phyloP scores from a whole-genome alignment of 2,329 filamentous ascomycete genomes.

The Podosphaera leucotricha region DNA sequence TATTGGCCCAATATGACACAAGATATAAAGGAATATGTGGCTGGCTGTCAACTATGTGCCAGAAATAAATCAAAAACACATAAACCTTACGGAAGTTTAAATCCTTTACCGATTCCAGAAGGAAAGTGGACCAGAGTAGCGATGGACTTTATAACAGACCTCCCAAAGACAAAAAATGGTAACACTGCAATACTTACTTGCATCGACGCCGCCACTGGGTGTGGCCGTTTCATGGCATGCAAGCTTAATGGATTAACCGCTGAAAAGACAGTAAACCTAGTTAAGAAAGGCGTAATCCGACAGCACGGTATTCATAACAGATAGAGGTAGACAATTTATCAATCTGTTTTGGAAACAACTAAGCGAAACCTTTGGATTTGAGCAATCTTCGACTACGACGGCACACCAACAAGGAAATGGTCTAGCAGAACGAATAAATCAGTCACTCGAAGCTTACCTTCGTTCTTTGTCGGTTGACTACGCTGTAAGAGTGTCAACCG shows the following conservation, averaged over 20 bases:
- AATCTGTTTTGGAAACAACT: not conserved
- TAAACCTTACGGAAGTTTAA: not conserved
- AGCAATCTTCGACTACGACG: not conserved
- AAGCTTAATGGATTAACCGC: not conserved
- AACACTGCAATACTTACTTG: not conserved
- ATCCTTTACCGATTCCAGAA: not conserved
- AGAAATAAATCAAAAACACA: not conserved
- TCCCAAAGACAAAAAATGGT: not conserved
- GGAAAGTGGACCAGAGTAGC: not conserved
- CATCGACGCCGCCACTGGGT: not conserved
- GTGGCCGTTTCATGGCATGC: not conserved
- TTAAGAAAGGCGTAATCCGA: not conserved
- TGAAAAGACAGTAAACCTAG: not conserved
- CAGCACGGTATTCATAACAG: not conserved
- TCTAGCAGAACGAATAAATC: slow-evolving; percentile 1
- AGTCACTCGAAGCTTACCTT: slow-evolving; percentile 2
- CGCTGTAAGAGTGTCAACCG: no score
- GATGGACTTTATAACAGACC: not conserved
- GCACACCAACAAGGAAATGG: not conserved
- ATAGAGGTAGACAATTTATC: not conserved
- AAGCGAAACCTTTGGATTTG: not conserved
- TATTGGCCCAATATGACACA: no score
- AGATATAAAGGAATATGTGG: not conserved
- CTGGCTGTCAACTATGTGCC: not conserved
- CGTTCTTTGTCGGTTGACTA: no score